Base-by-base conservation (phyloP, 73 alveolate species). In the Loxodes magnus region DNA sequence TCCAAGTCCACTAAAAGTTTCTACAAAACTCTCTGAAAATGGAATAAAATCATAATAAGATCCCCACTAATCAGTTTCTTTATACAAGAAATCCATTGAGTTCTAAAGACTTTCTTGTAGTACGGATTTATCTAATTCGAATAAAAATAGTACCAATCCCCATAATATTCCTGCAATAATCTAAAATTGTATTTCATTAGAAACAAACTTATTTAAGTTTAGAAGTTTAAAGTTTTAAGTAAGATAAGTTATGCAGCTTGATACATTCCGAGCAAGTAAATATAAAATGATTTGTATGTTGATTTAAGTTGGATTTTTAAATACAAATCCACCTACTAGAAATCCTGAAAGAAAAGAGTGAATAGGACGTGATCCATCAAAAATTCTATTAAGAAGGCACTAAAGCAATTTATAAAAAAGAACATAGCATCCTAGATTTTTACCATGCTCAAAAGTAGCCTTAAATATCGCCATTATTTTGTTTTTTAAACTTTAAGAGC, bases 101-200 rank as follows among this genome's bases (percentile, higher is more conserved):
- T 81, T 56, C 21, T 66, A 30, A 19, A 82, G 56, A 0, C 88
- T 71, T 37, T 64, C 58, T 53, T 82, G 63, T 22, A 82, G 78
- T 16, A 61, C 69, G 4, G 66, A 39, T 31, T 58, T 38, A 56
- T 82, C 87, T 25, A 59, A 79, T 43, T 77, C 91, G 37, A 82
- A 82, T 14, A 82, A 31, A 48, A 49, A 67, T 87, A 82, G 69
- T 21, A 76, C 90, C n/a, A 77, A 46, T 15, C 85, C 90, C 95
- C 95, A 82, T 22, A 61, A 10, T 71, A 26, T 48, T 70, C 61
- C 14, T 79, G 64, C 30, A 69, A 54, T 2, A 20, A 33, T n/a
- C 73, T 66, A 48, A 77, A 82, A 15, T 67, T 71, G 24, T 58
- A 38, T 21, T 26, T 41, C 25, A 7, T 51, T 38, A 12, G 90